These are phyloP conservation scores for Corylus heterophylla DNA, from an alignment of 306 rosid genomes.

Conservation along the genomic window DNA sequence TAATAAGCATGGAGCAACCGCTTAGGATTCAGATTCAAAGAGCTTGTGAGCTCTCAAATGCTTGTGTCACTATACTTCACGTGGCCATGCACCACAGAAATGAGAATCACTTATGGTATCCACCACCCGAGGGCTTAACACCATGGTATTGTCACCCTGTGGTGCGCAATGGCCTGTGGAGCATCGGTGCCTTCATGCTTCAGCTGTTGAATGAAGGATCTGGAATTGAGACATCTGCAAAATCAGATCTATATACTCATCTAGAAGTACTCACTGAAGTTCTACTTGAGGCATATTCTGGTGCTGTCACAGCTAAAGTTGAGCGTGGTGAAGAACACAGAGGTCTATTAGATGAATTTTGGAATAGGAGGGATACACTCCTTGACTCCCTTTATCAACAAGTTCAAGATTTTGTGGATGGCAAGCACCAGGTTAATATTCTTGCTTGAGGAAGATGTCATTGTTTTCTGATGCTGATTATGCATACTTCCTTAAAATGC, in stretches of 20 bases:
- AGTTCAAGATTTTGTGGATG: slow-evolving; percentile 57
- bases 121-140: slow-evolving; percentile 87
- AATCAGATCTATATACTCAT: slow-evolving; percentile 62
- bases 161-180: slow-evolving; percentile 85
- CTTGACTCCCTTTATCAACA: slow-evolving; percentile 69
- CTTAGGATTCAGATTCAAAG: slow-evolving; percentile 68
- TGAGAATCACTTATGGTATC: slow-evolving; percentile 89
- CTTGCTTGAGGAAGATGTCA: slow-evolving; percentile 19
- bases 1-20: slow-evolving; percentile 66
- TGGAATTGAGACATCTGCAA: slow-evolving; percentile 59
- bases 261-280: slow-evolving; percentile 78
- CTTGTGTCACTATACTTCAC: slow-evolving; percentile 66
- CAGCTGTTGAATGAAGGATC: slow-evolving; percentile 69
- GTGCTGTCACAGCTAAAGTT: slow-evolving; percentile 83
- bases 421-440: slow-evolving; percentile 59
- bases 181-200: slow-evolving; percentile 68
- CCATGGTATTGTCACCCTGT: slow-evolving; percentile 90
- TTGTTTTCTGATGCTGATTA: slow-evolving; percentile 29
- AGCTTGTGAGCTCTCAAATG: slow-evolving; percentile 90
- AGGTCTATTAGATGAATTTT: slow-evolving; percentile 74
- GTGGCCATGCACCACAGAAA: slow-evolving; percentile 68
- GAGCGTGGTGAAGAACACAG: slow-evolving; percentile 76
- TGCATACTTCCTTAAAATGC: slow-evolving; percentile 31
- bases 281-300: slow-evolving; percentile 83
- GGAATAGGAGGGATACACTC: slow-evolving; percentile 86